Conservation (phyloP, 2,329 filamentous ascomycete species). For the Epichloe elymi region DNA sequence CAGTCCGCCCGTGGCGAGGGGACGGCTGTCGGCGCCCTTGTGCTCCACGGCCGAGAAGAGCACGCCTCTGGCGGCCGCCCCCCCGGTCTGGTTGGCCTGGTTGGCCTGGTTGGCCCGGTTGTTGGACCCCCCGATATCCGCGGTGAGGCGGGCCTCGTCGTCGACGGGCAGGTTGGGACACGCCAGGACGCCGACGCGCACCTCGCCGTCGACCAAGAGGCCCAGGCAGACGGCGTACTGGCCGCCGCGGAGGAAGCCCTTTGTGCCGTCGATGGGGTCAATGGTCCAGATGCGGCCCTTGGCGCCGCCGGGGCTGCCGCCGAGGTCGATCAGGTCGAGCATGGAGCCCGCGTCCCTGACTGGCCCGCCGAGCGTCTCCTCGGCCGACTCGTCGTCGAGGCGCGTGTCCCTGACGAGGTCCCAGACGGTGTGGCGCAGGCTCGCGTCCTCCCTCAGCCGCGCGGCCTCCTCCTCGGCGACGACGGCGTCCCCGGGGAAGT, state of each 20-base stretch:
- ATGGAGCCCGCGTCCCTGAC: constrained; percentile 51
- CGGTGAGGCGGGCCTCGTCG: constrained; percentile 46
- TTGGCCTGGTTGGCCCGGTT: constrained; percentile 48
- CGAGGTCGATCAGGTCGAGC: constrained; percentile 53
- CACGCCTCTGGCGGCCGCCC: constrained; percentile 47
- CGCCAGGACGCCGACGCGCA: constrained; percentile 86
- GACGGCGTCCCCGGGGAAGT: constrained; percentile 82
- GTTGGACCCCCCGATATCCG: constrained; percentile 59
- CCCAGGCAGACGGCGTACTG: constrained; percentile 95
- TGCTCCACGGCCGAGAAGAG: constrained; percentile 75
- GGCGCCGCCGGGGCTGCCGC: constrained; percentile 56
- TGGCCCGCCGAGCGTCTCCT: constrained; percentile 55
- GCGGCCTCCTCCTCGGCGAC: constrained; percentile 91
- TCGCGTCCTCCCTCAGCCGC: constrained; percentile 57
- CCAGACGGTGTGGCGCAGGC: constrained; percentile 62
- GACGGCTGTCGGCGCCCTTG: constrained; percentile 66
- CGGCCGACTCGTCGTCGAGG: constrained; percentile 41
- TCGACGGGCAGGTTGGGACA: constrained; percentile 92
- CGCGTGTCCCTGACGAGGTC: constrained; percentile 61
- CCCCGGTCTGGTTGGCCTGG: too few relatives aligned
- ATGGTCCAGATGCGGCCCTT: constrained; percentile 85
- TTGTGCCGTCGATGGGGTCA: constrained; percentile 95
- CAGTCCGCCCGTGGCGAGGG: constrained; percentile 44
- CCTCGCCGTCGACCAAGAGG: constrained; percentile 82
- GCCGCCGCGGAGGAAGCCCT: constrained; percentile 88